Base-by-base conservation (phyloP, 75 land plant species). In the Azolla pinnata region DNA sequence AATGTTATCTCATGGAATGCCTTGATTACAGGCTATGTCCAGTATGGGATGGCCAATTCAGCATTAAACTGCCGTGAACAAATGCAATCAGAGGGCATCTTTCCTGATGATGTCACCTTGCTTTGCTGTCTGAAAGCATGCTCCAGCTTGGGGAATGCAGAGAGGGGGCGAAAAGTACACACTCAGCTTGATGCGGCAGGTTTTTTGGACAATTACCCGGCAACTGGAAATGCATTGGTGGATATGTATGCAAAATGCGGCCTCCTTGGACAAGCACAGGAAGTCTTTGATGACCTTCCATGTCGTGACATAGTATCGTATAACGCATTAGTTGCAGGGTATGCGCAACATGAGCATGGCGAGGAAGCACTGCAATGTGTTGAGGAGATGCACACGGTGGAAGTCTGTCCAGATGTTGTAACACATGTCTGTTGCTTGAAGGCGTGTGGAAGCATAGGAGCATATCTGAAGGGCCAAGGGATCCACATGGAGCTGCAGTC, bases 1-100 rank as follows among this genome's bases (percentile, higher is more conserved):
- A 31, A 33, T 29, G 27, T 31, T 29, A 66, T 34, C 34, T 32
- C 66, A 1, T 70, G 65, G 28, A 63, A 62, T 70, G 73, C 66
- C 20, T 18, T 70, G 44, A 48, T 70, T 0, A 33, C 31, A 29
- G 66, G 66, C 1, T 63, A 57, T 21, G 29, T 51, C 27, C 30
- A 57, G 19, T 47, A 21, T n/a, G 50, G 48, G 25, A 7, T n/a
- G 1, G 28, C 30, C 23, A 30, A 29, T 4, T 2, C 24, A 26
- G 58, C 62, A 20, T 9, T 24, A 27, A 31, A 62, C 18, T 51
- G 60, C 17, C 29, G 52, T 48, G 28, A 30, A n/a, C 23, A 20
- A 14, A 29, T 51, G 60, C 26, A 33, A 0, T 24, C 18, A 25
- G 20, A 21, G 25, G 33, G 65, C 14, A 17, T 62, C 12, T 35